Evolutionary conservation across 371 early-diverging fungal genomes (phyloP).

Genomic region (Sporodiniella umbellata): DNA sequence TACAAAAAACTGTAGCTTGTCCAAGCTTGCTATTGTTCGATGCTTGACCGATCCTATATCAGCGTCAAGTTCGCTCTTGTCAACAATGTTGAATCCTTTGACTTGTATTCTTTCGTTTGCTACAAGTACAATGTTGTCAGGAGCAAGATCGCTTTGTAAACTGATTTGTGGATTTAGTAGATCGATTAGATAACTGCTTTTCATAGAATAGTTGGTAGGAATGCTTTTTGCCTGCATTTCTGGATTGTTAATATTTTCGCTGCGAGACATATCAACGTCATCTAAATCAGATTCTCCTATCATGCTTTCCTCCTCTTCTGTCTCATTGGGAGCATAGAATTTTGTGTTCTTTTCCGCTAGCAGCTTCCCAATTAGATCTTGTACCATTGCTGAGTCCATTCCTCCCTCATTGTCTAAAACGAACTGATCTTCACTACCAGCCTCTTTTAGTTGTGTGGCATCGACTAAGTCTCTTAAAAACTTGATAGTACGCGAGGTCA

Average conservation of each 20-base stretch:
- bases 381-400: conserved; percentile 38
- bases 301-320: conserved; percentile 23
- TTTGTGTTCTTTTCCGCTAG: conserved; percentile 47
- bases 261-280: conserved; percentile 19
- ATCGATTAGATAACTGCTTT: conserved; percentile 62
- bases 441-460: conserved; percentile 1
- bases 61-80: conserved; percentile 43
- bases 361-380: conserved; percentile 53
- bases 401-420: conserved; percentile 26
- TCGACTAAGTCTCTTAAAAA: conserved; percentile 47
- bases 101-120: conserved; percentile 66
- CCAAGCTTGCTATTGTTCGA: conserved; percentile 67
- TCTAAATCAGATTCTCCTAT: neutral
- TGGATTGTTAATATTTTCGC: conserved; percentile 52
- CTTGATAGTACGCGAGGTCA: conserved; percentile 45
- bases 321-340: conserved; percentile 52
- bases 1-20: conserved; percentile 78
- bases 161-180: conserved; percentile 73
- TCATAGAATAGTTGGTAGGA: conserved; percentile 48
- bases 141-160: conserved; percentile 50
- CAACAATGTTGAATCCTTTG: conserved; percentile 59
- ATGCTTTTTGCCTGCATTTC: conserved; percentile 42
- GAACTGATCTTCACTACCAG: conserved; percentile 7
- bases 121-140: conserved; percentile 53
- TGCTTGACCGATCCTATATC: conserved; percentile 67